A percentile compares a stretch with the other conserved stretches of the same genome.
phyloP scores from a whole-genome alignment of 441 rosid species.

The Erysimum pusillum region DNA sequence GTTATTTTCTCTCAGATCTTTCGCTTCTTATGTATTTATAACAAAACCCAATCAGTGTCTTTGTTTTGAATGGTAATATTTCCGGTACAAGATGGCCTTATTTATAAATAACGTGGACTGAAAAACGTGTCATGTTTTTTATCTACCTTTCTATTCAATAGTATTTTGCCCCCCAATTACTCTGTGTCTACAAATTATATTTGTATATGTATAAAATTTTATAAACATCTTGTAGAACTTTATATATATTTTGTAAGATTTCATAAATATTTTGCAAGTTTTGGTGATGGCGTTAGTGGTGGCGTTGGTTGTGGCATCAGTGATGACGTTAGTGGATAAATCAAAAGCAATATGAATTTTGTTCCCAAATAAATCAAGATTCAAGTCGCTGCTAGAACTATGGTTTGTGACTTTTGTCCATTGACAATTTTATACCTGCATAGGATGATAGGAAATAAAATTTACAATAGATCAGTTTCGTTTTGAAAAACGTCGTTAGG shows the following conservation, averaged over 20 bases:
- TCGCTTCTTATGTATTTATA: neutral
- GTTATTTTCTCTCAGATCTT: constrained; percentile 23
- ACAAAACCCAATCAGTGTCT: constrained; percentile 29
- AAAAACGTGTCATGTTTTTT: constrained; percentile 35
- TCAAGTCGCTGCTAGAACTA: neutral
- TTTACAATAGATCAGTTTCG: neutral
- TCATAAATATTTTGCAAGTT: no score
- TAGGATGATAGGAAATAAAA: neutral
- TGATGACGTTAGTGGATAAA: no score
- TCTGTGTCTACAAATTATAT: no score
- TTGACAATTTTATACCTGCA: neutral
- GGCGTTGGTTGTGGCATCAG: no score
- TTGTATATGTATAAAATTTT: no score
- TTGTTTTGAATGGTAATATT: constrained; percentile 36
- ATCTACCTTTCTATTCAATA: neutral
- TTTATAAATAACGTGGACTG: constrained; percentile 34
- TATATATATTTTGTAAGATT: no score
- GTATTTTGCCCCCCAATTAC: neutral
- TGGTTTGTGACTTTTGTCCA: neutral
- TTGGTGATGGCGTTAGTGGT: no score
- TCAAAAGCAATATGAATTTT: no score
- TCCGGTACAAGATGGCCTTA: constrained; percentile 28
- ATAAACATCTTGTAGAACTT: no score
- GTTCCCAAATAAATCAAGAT: neutral
- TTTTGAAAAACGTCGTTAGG: neutral